These are phyloP conservation scores for Sporothrix curviconia DNA, from an alignment of 2,329 filamentous ascomycete species.

Conservation along the genomic window DNA sequence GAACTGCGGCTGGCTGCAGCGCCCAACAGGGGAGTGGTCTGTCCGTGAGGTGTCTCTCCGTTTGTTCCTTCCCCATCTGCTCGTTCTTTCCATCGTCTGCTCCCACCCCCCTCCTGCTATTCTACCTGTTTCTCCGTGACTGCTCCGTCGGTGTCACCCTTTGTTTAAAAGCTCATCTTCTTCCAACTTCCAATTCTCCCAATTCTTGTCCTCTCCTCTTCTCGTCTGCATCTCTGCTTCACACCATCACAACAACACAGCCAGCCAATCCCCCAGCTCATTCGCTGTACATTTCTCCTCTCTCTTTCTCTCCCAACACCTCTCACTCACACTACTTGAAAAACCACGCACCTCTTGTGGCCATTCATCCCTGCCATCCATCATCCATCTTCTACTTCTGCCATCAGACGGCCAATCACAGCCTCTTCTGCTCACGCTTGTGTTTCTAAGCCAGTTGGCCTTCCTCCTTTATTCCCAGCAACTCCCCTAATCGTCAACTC, in stretches of 20 bases:
- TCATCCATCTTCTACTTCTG: neutral
- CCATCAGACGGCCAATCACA: slow-evolving; percentile 11
- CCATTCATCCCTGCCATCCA: neutral
- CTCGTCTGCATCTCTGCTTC: slow-evolving; percentile 3
- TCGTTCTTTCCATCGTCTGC: neutral
- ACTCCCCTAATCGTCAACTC: neutral
- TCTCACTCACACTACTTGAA: neutral
- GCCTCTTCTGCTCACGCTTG: neutral
- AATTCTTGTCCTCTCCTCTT: neutral
- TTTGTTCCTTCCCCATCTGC: slow-evolving; percentile 1
- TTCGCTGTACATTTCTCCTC: too few species aligned
- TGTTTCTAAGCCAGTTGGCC: neutral
- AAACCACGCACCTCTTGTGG: neutral
- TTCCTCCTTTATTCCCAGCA: slow-evolving; percentile 1
- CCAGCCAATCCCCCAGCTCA: slow-evolving; percentile 2
- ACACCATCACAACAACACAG: slow-evolving; percentile 6
- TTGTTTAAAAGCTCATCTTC: slow-evolving; percentile 1
- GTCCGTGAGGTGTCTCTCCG: slow-evolving; percentile 2
- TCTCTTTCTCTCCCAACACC: neutral
- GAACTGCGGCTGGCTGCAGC: neutral
- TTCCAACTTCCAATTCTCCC: neutral
- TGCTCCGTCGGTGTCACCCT: neutral
- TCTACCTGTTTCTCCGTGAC: neutral
- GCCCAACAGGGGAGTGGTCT: neutral
- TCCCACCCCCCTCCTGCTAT: neutral